Conservation (phyloP, 148 eudicot species). For the Rhododendron ferrugineum region DNA sequence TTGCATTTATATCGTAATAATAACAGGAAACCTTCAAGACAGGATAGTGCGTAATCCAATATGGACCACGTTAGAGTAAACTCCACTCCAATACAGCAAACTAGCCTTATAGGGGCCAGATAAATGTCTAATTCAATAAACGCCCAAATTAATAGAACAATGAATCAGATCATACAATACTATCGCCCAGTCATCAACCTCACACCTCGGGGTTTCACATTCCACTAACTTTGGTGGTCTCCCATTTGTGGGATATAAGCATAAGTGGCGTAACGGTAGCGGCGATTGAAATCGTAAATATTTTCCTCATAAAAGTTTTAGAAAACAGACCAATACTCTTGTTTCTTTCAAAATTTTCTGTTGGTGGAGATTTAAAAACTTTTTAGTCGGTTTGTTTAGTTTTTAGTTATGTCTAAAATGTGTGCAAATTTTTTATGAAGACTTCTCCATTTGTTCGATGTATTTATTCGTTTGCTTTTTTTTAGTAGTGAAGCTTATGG, state of each 20-base stretch:
- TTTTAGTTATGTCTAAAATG: neutral
- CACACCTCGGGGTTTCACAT: neutral
- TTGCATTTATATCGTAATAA: neutral
- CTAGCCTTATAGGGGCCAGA: neutral
- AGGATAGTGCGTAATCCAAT: neutral
- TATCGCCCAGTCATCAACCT: neutral
- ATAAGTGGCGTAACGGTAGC: neutral
- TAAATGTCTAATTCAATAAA: neutral
- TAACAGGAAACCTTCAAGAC: neutral
- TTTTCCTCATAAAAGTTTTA: neutral
- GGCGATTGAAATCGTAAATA: neutral
- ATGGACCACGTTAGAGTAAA: neutral
- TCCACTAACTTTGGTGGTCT: neutral
- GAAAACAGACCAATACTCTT: neutral
- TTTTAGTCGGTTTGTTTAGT: neutral
- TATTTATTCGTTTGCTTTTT: neutral
- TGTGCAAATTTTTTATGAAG: neutral
- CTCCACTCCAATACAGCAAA: neutral
- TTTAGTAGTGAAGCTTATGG: neutral
- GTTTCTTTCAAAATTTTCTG: neutral
- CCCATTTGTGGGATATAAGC: neutral
- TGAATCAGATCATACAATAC: neutral
- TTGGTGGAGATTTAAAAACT: neutral
- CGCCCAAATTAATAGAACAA: neutral
- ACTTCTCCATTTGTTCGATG: neutral